Conservation (phyloP, 1,284 basidiomycete genomes). For the Anthracocystis setariae region DNA sequence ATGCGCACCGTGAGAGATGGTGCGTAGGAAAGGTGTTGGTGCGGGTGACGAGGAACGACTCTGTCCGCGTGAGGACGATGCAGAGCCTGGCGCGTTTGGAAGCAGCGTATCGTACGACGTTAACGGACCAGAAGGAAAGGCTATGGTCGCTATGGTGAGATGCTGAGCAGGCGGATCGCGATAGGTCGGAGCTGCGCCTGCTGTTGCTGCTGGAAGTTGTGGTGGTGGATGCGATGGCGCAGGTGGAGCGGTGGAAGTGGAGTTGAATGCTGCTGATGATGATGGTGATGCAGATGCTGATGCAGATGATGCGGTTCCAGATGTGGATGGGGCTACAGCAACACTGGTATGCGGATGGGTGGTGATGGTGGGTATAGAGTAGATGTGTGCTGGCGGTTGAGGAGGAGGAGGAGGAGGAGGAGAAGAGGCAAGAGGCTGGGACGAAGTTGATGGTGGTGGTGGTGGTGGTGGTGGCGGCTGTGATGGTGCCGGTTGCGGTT, state of each 20-base stretch:
- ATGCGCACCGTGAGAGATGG: slow-evolving; percentile 26
- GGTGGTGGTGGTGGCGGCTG: too few relatives aligned
- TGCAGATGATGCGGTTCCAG: slow-evolving; percentile 6
- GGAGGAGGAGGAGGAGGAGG: slow-evolving; percentile 5
- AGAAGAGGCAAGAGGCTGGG: slow-evolving; percentile 7
- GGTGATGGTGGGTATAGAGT: background rate
- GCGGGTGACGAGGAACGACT: slow-evolving; percentile 41
- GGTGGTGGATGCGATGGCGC: too few relatives aligned
- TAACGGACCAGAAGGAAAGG: slow-evolving; percentile 13
- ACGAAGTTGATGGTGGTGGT: slow-evolving; percentile 15
- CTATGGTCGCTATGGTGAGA: slow-evolving; percentile 10
- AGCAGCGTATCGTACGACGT: slow-evolving; percentile 1
- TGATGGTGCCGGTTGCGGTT: slow-evolving; percentile 11
- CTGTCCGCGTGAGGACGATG: slow-evolving; percentile 18
- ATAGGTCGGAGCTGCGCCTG: background rate
- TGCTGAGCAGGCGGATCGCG: slow-evolving; percentile 5
- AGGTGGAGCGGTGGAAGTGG: too few relatives aligned
- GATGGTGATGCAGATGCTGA: slow-evolving; percentile 6
- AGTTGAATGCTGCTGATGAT: slow-evolving; percentile 4
- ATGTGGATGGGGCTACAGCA: slow-evolving; percentile 6
- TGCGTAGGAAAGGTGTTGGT: slow-evolving; percentile 36
- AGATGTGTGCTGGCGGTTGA: background rate
- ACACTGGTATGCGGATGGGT: background rate
- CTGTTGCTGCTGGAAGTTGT: slow-evolving; percentile 1
- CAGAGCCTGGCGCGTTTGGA: slow-evolving; percentile 10